Base-by-base conservation (phyloP, 805 yeast species). In the Myxozyma lipomycoides region DNA sequence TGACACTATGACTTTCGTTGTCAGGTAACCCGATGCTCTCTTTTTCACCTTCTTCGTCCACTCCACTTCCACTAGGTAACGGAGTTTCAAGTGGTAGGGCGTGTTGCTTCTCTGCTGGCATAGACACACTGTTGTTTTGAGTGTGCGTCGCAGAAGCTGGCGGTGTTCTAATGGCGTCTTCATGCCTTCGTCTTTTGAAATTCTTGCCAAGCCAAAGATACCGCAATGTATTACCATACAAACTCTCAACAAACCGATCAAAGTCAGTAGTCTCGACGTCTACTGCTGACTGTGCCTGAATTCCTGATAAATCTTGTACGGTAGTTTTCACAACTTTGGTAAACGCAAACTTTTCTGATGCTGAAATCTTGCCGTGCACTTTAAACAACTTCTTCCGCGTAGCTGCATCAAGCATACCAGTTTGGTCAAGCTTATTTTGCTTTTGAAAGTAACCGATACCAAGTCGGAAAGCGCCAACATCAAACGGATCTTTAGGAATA, bases 401-500 rank as follows among this genome's bases (percentile, higher is more conserved):
- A 45, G 70, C 71, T 24, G 75, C 70, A 65, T 84, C 89, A 30
- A 85, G 69, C 53, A 74, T 75, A 22, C 32, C 47, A 3, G 76
- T 75, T 51, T 73, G 71, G 2, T 76, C 74, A 5, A 84, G 62
- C 55, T 77, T 76, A 56, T 75, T 73, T 52, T 82, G 84, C 62
- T 81, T 86, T 66, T 93, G 97, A 65, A 90, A 91, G 52, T 79
- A 83, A 1, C 80, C 79, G 23, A 93, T 76, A 4, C 88, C 78
- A 2, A 75, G 66, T 67, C 81, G 76, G 60, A 91, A 84, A 43
- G 76, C 76, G 46, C 82, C 84, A 45, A 80, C 81, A 54, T 86
- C 91, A 62, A 85, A 82, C 0, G 95, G 91, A 63, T 93, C 98
- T 62, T 87, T 85, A 17, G 81, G 93, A 52, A 74, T 84, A 61